These are phyloP conservation scores for Coprinopsis sp. DNA, from an alignment of 768 basidiomycete genomes.

Conservation along the genomic window DNA sequence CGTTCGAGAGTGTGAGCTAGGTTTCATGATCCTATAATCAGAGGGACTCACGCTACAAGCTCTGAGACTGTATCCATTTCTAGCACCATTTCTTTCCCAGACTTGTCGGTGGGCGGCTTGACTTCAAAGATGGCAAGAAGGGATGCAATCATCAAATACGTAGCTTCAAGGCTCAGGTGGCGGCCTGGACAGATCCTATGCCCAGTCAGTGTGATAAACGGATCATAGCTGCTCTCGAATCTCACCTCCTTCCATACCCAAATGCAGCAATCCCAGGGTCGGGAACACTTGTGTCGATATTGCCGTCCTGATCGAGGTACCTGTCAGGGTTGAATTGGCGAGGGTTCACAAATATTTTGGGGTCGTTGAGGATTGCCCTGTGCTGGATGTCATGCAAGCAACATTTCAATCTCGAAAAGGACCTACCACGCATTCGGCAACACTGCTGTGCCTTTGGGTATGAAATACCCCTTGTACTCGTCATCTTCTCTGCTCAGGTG, in stretches of 20 bases:
- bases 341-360: slow-evolving; percentile 27
- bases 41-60: slow-evolving; percentile 17
- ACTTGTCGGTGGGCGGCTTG: slow-evolving; percentile 16
- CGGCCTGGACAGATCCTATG: slow-evolving; percentile 2
- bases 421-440: slow-evolving; percentile 5
- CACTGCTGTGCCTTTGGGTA: slow-evolving; percentile 5
- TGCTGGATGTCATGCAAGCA: not conserved
- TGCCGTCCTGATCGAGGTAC: slow-evolving; percentile 18
- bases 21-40: too few relatives aligned
- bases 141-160: not conserved
- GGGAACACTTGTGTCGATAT: not conserved
- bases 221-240: not conserved
- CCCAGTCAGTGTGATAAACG: too few relatives aligned
- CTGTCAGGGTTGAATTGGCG: slow-evolving; percentile 26
- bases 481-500: slow-evolving; percentile 4
- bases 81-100: slow-evolving; percentile 18
- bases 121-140: not conserved
- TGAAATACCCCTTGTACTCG: slow-evolving; percentile 4
- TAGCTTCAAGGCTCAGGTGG: not conserved
- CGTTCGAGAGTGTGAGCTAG: too few relatives aligned
- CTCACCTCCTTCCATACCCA: slow-evolving; percentile 18
- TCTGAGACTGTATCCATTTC: slow-evolving; percentile 18
- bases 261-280: slow-evolving; percentile 11
- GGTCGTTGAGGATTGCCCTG: slow-evolving; percentile 31
- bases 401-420: not conserved